Percentiles rank a stretch among this genome's conserved stretches.
These are phyloP conservation scores for Mucor saturninus DNA, from an alignment of 371 early-diverging fungal species.

Conservation along the genomic window DNA sequence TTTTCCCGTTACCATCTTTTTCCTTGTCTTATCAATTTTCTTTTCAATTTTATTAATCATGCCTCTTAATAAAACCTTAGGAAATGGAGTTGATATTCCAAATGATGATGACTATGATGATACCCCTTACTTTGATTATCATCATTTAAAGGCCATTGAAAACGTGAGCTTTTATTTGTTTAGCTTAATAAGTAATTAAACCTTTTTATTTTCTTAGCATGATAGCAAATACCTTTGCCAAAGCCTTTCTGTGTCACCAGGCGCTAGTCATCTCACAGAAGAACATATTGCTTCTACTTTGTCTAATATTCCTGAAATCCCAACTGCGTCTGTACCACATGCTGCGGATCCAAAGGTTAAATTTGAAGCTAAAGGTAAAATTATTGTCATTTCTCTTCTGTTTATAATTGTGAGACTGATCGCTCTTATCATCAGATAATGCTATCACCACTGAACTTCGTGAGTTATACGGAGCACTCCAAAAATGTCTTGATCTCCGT, in stretches of 20 bases:
- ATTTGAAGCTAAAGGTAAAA: conserved; percentile 15
- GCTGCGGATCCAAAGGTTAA: conserved; percentile 15
- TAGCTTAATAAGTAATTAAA: conserved; percentile 7
- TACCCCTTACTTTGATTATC: conserved; percentile 54
- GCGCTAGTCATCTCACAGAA: conserved; percentile 14
- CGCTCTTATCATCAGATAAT: conserved; percentile 30
- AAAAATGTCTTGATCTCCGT: conserved; percentile 80
- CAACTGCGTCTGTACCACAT: conserved; percentile 5
- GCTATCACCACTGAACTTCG: conserved; percentile 60
- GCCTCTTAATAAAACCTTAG: conserved; percentile 4
- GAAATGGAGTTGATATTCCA: conserved; percentile 22
- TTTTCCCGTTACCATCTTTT: conserved; percentile 8
- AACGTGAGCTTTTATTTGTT: conserved; percentile 34
- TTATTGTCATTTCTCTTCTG: no score
- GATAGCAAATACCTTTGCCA: conserved; percentile 54
- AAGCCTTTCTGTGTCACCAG: conserved; percentile 29
- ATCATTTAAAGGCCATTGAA: conserved; percentile 45
- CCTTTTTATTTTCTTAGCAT: conserved; percentile 27
- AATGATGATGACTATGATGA: conserved; percentile 31
- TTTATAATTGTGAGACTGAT: not conserved
- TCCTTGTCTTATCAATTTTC: conserved; percentile 1
- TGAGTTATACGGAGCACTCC: conserved; percentile 57
- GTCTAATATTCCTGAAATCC: conserved; percentile 8
- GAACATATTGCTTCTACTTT: conserved; percentile 9
- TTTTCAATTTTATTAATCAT: not conserved